These are phyloP conservation scores for Solanum corneliomulleri DNA, from an alignment of 257 asterid species.

Conservation along the genomic window DNA sequence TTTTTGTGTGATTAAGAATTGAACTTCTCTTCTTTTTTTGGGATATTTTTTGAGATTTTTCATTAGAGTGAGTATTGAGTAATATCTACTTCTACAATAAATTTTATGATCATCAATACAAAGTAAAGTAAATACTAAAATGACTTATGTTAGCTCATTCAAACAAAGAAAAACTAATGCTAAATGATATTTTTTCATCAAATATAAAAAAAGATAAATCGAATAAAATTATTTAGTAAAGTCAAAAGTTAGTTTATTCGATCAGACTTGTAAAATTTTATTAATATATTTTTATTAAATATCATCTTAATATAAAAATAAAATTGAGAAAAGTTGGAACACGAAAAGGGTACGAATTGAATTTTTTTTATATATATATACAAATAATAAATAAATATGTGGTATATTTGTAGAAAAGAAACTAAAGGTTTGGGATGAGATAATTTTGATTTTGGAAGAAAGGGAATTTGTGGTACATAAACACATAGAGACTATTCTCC, in stretches of 20 bases:
- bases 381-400: not conserved
- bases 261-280: too few relatives aligned
- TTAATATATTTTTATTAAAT: not conserved
- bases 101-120: not conserved
- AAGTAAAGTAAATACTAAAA: not conserved
- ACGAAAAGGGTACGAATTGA: not conserved
- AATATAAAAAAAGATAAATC: too few relatives aligned
- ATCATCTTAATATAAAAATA: not conserved
- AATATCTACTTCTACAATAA: not conserved
- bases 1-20: not conserved
- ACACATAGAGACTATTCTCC: not conserved
- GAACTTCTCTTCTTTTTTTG: not conserved
- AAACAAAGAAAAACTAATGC: not conserved
- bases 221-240: too few relatives aligned
- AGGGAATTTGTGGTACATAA: slow-evolving; percentile 17
- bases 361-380: not conserved
- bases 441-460: not conserved
- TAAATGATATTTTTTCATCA: not conserved
- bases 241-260: not conserved
- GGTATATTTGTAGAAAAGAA: too few relatives aligned
- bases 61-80: not conserved
- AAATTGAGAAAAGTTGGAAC: not conserved
- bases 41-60: not conserved
- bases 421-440: not conserved
- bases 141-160: not conserved